phyloP scores from a whole-genome alignment of 164 flowering plant species.

The Aristolochia fimbriata region DNA sequence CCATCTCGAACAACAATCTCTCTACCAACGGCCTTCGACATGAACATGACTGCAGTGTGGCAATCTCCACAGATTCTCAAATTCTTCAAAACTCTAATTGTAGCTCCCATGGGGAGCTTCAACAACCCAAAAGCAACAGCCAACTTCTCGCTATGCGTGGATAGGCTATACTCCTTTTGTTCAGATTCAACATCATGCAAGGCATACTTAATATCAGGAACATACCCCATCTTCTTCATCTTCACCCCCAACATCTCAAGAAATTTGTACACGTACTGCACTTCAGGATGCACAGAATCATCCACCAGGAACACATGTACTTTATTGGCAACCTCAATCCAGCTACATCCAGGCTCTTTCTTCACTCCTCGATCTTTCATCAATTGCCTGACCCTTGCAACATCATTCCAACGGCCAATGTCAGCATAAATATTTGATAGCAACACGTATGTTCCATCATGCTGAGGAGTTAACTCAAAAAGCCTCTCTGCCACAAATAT shows the following conservation, averaged over 20 bases:
- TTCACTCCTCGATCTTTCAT: slow-evolving; percentile 78
- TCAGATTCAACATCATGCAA: slow-evolving; percentile 57
- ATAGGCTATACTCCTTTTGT: slow-evolving; percentile 47
- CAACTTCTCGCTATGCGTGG: slow-evolving; percentile 82
- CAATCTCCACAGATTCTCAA: slow-evolving; percentile 83
- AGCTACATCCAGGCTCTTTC: slow-evolving; percentile 91
- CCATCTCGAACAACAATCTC: slow-evolving; percentile 75
- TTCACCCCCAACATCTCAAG: slow-evolving; percentile 36
- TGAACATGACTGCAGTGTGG: slow-evolving; percentile 67
- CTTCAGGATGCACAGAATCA: slow-evolving; percentile 61
- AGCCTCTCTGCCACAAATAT: slow-evolving; percentile 55
- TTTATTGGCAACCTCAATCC: slow-evolving; percentile 64
- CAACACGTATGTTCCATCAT: slow-evolving; percentile 63
- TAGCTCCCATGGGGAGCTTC: slow-evolving; percentile 58
- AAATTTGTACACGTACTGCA: slow-evolving; percentile 37
- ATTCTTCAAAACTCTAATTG: slow-evolving; percentile 68
- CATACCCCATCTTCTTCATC: slow-evolving; percentile 59
- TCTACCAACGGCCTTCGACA: slow-evolving; percentile 50
- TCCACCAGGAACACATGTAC: slow-evolving; percentile 73
- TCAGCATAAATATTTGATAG: slow-evolving; percentile 60
- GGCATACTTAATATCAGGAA: slow-evolving; percentile 34
- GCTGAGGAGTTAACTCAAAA: slow-evolving; percentile 49
- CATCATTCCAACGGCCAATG: slow-evolving; percentile 48
- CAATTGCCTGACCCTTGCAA: slow-evolving; percentile 48
- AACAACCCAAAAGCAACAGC: slow-evolving; percentile 74